A percentile compares a stretch with the other conserved stretches of the same genome.
Evolutionary conservation across 1,284 basidiomycete species (phyloP).

Genomic region (Microbotryum saponariae): DNA sequence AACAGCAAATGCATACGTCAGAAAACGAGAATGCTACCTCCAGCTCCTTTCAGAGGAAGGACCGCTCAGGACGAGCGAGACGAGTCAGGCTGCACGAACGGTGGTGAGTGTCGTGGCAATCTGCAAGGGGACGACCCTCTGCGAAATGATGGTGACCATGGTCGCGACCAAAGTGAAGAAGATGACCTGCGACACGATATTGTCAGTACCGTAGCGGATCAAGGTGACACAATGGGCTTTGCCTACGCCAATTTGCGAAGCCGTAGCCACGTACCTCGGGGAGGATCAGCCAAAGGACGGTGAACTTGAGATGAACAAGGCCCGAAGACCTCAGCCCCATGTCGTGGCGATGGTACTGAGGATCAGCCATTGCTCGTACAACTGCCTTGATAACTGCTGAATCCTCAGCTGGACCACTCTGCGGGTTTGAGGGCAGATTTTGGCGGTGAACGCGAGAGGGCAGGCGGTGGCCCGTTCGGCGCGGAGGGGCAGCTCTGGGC

Average conservation of each 20-base stretch:
- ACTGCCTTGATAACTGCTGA: too few species aligned
- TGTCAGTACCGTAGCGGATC: too few species aligned
- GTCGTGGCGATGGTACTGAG: not conserved
- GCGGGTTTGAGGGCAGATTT: not conserved
- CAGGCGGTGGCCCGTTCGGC: too few species aligned
- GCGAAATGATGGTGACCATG: slow-evolving; percentile 1
- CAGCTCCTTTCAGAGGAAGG: not conserved
- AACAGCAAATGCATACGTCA: not conserved
- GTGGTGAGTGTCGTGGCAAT: slow-evolving; percentile 1
- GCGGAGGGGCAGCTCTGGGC: too few species aligned
- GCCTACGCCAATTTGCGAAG: too few species aligned
- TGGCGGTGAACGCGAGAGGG: not conserved
- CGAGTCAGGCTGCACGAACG: too few species aligned
- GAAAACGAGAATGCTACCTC: too few species aligned
- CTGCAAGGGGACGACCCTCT: not conserved
- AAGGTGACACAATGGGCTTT: too few species aligned
- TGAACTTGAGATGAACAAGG: slow-evolving; percentile 8
- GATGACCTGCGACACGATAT: too few species aligned
- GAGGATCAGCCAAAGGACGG: slow-evolving; percentile 12
- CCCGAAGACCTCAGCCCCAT: slow-evolving; percentile 1
- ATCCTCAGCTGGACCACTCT: too few species aligned
- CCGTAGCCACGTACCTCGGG: slow-evolving; percentile 6
- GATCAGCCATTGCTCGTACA: not conserved
- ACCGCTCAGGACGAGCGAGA: not conserved
- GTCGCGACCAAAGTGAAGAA: not conserved